Evolutionary conservation across 1,284 basidiomycete species (phyloP).

Genomic region (Sanghuangporus baumii): DNA sequence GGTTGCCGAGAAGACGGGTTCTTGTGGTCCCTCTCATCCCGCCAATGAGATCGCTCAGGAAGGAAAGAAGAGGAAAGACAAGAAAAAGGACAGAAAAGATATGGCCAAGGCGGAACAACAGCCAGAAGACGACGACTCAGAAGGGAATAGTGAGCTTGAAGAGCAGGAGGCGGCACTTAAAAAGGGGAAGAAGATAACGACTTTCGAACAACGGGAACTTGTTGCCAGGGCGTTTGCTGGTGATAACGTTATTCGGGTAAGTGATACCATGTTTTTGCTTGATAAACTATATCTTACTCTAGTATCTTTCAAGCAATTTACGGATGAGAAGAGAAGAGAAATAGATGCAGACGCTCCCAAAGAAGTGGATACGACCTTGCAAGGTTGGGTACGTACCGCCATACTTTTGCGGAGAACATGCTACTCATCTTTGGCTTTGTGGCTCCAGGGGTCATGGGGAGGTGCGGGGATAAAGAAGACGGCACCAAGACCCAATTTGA

Average conservation of each 20-base stretch:
- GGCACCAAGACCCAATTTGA: slow-evolving; percentile 55
- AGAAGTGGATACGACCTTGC: slow-evolving; percentile 84
- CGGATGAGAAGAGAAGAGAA: slow-evolving; percentile 73
- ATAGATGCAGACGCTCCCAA: slow-evolving; percentile 81
- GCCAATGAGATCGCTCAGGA: slow-evolving; percentile 17
- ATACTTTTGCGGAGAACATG: background rate
- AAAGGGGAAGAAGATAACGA: slow-evolving; percentile 45
- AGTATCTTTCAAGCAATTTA: slow-evolving; percentile 62
- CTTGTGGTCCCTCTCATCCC: background rate
- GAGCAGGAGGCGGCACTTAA: slow-evolving; percentile 50
- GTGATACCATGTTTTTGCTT: slow-evolving; percentile 20
- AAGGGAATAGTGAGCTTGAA: slow-evolving; percentile 60
- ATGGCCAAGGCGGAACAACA: slow-evolving; percentile 21
- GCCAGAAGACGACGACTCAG: slow-evolving; percentile 42
- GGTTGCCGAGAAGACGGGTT: slow-evolving; percentile 5
- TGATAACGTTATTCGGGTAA: slow-evolving; percentile 87
- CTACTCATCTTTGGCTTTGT: slow-evolving; percentile 8
- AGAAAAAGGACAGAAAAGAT: slow-evolving; percentile 17
- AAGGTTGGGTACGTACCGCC: slow-evolving; percentile 77
- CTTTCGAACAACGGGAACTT: slow-evolving; percentile 83
- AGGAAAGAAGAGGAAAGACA: slow-evolving; percentile 21
- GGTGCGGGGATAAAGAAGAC: slow-evolving; percentile 66
- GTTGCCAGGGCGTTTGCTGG: slow-evolving; percentile 95
- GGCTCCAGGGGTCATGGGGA: slow-evolving; percentile 79
- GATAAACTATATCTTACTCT: background rate